A percentile compares a stretch with the other conserved stretches of the same genome.
Evolutionary conservation across 768 basidiomycete species (phyloP).

Genomic region (Auricularia heimuer): DNA sequence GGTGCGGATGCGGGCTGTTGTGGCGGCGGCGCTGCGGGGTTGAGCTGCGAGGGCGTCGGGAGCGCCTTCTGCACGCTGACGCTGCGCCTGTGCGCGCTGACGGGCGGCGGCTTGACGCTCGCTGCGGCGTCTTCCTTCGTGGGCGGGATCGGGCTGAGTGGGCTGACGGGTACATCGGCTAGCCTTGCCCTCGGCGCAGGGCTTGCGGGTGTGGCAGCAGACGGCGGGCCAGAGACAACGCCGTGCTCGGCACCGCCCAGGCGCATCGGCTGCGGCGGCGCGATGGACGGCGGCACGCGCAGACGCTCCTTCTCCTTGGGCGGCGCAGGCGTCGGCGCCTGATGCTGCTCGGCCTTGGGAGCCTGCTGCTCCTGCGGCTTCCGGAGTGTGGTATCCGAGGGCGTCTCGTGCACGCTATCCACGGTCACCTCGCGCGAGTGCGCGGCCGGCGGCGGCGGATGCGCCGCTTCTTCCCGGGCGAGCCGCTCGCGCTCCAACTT

Average conservation of each 20-base stretch:
- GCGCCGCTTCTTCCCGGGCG: neutral
- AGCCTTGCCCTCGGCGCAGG: neutral
- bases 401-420: neutral
- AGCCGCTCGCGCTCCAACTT: constrained; percentile 86
- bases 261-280: neutral
- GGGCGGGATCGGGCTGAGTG: neutral
- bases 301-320: neutral
- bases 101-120: neutral
- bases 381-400: neutral
- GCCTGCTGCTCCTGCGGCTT: too few relatives aligned
- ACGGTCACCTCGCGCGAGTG: neutral
- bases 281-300: neutral
- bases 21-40: neutral
- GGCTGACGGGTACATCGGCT: neutral
- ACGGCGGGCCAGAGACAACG: neutral
- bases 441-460: neutral
- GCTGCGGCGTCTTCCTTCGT: neutral
- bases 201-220: neutral
- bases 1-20: neutral
- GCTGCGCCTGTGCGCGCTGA: neutral
- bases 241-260: neutral
- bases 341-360: too few relatives aligned
- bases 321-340: neutral
- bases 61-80: neutral
- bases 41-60: neutral